Conservation (phyloP, 192 early-diverging fungal species). For the Linnemannia elongata region DNA sequence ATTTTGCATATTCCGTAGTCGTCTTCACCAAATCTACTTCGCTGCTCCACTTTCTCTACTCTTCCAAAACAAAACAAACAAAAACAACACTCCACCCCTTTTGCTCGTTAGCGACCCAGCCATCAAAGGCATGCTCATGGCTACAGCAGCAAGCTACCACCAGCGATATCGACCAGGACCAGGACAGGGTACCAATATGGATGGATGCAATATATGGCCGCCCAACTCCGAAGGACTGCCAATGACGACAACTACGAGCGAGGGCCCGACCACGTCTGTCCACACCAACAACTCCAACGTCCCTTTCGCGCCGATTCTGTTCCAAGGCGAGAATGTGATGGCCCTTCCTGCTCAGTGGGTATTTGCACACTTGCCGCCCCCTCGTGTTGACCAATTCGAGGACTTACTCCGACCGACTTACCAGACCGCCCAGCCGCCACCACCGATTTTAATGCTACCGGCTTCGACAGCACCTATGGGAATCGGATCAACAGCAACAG, state of each 20-base stretch:
- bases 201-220: not conserved
- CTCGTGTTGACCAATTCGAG: not conserved
- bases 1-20: not conserved
- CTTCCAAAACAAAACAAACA: not conserved
- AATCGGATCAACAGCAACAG: not conserved
- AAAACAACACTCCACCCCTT: not conserved
- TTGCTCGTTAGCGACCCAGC: not conserved
- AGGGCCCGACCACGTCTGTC: not conserved
- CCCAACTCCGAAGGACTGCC: not conserved
- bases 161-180: conserved; percentile 6
- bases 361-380: not conserved
- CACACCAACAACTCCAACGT: not conserved
- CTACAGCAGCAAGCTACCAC: conserved; percentile 3
- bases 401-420: not conserved
- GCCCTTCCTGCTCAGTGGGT: conserved; percentile 3
- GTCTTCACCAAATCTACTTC: not conserved
- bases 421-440: not conserved
- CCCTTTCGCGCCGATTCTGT: not conserved
- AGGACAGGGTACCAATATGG: not conserved
- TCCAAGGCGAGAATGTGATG: not conserved
- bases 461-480: not conserved
- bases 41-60: not conserved
- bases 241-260: not conserved
- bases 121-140: conserved; percentile 2
- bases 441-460: not conserved